Percentiles rank a stretch among this genome's conserved stretches.
These are phyloP conservation scores for Apophysomyces elegans DNA, from an alignment of 371 early-diverging fungal genomes.

Conservation along the genomic window DNA sequence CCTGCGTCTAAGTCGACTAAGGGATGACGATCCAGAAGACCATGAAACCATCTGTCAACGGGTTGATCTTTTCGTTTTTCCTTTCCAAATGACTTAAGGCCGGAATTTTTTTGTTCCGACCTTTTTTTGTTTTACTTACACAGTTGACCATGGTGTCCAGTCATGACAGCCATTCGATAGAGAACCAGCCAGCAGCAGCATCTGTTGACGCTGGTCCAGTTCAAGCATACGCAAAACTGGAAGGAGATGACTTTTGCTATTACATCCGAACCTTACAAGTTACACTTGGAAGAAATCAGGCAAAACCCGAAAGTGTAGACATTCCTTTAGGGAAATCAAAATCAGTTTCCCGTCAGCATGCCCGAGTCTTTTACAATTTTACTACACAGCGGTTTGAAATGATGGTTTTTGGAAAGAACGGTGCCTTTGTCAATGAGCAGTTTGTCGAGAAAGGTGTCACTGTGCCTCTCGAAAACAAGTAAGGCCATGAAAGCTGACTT, in stretches of 20 bases:
- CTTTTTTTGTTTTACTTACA: not conserved
- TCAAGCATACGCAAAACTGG: slow-evolving; percentile 91
- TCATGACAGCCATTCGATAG: slow-evolving; percentile 11
- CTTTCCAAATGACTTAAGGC: slow-evolving; percentile 3
- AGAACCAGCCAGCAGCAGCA: slow-evolving; percentile 20
- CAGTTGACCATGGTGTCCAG: slow-evolving; percentile 5
- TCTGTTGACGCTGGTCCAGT: slow-evolving; percentile 58
- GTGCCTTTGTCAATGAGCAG: slow-evolving; percentile 81
- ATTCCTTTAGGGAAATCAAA: slow-evolving; percentile 83
- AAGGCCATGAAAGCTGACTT: slow-evolving; percentile 11
- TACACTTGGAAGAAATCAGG: slow-evolving; percentile 74
- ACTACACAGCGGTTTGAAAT: slow-evolving; percentile 80
- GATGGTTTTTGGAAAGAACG: slow-evolving; percentile 87
- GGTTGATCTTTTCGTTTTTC: not conserved
- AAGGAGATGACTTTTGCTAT: slow-evolving; percentile 82
- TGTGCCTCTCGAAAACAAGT: slow-evolving; percentile 75
- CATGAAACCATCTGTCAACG: not conserved
- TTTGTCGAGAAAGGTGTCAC: slow-evolving; percentile 73
- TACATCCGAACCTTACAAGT: slow-evolving; percentile 82
- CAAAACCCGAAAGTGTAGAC: slow-evolving; percentile 68
- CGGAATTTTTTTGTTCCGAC: slow-evolving; percentile 5
- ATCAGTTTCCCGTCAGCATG: slow-evolving; percentile 85
- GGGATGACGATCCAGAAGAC: not conserved
- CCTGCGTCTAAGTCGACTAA: not conserved
- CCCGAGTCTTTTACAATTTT: slow-evolving; percentile 84